Percentiles rank a stretch among this genome's conserved stretches.
Conservation (phyloP, 352 stramenopile genomes). For the Globisporangium carolinianum region DNA sequence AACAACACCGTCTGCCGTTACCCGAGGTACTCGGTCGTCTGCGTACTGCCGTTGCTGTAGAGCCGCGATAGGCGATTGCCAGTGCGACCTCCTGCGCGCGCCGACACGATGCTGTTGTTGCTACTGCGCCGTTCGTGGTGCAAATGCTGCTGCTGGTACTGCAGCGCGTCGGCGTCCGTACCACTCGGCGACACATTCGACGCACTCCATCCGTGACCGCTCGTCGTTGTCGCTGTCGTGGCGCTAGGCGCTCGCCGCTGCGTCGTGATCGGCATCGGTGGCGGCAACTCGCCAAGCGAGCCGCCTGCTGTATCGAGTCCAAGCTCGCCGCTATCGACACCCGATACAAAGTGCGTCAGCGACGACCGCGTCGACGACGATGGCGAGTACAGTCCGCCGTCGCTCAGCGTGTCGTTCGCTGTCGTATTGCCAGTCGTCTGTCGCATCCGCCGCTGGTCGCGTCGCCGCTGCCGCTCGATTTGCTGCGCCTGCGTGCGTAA, state of each 20-base stretch:
- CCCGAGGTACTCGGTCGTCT: constrained; percentile 16
- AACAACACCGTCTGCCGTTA: background rate
- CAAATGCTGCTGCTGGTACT: constrained; percentile 22
- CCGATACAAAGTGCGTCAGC: background rate
- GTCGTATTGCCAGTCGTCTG: background rate
- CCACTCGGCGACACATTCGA: constrained; percentile 3
- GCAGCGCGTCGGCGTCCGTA: constrained; percentile 4
- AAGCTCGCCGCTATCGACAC: background rate
- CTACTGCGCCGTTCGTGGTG: constrained; percentile 13
- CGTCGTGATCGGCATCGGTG: constrained; percentile 5
- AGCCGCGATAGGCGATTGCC: constrained; percentile 10
- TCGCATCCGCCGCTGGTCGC: constrained; percentile 7
- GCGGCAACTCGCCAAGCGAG: background rate
- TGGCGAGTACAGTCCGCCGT: constrained; percentile 11
- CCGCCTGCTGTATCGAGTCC: background rate
- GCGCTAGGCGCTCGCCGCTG: constrained; percentile 1
- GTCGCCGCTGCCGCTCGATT: constrained; percentile 18
- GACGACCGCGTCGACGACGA: constrained; percentile 10
- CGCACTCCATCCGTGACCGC: constrained; percentile 36
- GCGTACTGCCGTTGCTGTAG: constrained; percentile 17
- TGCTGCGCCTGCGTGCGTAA: constrained; percentile 23
- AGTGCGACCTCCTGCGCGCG: constrained; percentile 3
- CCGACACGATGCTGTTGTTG: constrained; percentile 13
- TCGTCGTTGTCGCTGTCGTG: background rate
- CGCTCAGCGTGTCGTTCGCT: constrained; percentile 8